Conservation (phyloP, 2,329 filamentous ascomycete species). For the Botrytis porri region DNA sequence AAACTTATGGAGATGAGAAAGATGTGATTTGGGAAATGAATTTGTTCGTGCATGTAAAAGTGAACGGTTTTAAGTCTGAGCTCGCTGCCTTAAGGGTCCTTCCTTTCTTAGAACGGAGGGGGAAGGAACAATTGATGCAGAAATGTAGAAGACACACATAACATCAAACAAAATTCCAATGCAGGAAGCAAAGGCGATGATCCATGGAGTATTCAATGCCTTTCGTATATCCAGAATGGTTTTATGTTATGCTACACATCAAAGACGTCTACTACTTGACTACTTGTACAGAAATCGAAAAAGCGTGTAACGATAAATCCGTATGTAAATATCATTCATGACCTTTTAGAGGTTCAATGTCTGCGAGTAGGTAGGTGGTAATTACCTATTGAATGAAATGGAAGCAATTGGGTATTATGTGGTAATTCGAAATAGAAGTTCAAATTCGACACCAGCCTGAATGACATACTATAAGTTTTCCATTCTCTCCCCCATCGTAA, state of each 20-base stretch:
- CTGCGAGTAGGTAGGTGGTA: neutral
- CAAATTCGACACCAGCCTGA: neutral
- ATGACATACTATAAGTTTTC: neutral
- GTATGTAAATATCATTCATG: neutral
- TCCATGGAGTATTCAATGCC: neutral
- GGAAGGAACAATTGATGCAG: neutral
- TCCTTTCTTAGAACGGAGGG: neutral
- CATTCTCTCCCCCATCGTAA: neutral
- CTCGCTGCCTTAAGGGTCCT: neutral
- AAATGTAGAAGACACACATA: neutral
- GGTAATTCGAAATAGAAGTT: neutral
- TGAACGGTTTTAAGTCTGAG: neutral
- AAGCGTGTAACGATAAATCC: neutral
- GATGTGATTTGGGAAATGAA: neutral
- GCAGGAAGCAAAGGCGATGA: neutral
- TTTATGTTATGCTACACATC: neutral
- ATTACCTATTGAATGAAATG: neutral
- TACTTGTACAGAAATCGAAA: neutral
- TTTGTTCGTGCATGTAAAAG: neutral
- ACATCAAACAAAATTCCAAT: neutral
- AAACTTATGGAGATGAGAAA: too few species aligned
- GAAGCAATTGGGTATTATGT: neutral
- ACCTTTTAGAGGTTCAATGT: neutral
- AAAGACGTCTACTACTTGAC: neutral
- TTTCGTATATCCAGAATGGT: neutral